A percentile compares a stretch with the other conserved stretches of the same genome.
These are phyloP conservation scores for Penicillium sp. DNA, from an alignment of 2,329 filamentous ascomycete genomes.

Conservation along the genomic window DNA sequence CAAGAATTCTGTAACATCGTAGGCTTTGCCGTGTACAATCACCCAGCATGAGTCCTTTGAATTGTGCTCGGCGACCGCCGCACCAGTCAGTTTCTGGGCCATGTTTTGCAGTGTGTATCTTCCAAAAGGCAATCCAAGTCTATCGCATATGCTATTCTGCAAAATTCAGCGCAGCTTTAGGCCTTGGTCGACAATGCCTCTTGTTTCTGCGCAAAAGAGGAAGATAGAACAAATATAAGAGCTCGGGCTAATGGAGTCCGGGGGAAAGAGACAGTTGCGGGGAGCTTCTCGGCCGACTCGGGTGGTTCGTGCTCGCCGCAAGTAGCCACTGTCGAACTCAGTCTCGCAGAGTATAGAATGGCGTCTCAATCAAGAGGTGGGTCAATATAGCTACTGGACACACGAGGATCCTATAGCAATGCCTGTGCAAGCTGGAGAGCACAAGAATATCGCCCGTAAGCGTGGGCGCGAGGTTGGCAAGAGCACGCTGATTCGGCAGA, in stretches of 20 bases:
- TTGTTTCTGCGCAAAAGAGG: no score
- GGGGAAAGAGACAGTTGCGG: constrained; percentile 17
- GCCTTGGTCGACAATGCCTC: no score
- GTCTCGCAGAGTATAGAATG: neutral
- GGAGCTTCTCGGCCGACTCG: constrained; percentile 22
- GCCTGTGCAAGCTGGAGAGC: no score
- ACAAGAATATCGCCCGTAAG: no score
- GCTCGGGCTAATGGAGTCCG: constrained; percentile 24
- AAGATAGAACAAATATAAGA: neutral
- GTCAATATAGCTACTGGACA: neutral
- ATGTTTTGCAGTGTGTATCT: constrained; percentile 13
- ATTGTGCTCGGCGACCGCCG: constrained; percentile 67
- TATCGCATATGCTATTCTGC: neutral
- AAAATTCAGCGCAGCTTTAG: neutral
- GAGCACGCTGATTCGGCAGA: no score
- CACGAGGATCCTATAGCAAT: no score
- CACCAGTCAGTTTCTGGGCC: constrained; percentile 44
- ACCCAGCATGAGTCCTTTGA: constrained; percentile 84
- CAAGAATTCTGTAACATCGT: constrained; percentile 87
- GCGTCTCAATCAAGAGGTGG: neutral
- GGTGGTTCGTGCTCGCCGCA: neutral
- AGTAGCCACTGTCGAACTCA: neutral
- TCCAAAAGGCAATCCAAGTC: neutral
- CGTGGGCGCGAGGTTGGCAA: no score
- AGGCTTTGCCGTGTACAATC: constrained; percentile 78